Evolutionary conservation across 1,284 basidiomycete species (phyloP).

Genomic region (Athelia psychrophila): DNA sequence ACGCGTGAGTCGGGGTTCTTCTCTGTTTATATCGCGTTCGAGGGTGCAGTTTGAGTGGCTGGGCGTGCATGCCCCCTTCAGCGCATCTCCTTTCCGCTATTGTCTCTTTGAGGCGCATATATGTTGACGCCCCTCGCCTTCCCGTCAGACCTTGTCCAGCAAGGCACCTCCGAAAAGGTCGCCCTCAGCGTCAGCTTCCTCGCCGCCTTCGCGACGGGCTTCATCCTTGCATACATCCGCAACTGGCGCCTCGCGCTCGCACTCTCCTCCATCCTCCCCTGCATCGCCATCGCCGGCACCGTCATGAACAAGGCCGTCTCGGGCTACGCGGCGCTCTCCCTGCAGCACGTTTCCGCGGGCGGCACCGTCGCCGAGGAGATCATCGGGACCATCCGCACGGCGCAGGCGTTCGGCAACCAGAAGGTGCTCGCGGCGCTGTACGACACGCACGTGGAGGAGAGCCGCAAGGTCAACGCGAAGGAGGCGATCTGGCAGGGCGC

Average conservation of each 20-base stretch:
- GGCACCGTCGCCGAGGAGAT: conserved; percentile 94
- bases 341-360: conserved; percentile 78
- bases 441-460: conserved; percentile 57
- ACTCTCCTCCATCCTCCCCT: conserved; percentile 85
- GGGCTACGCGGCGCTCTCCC: conserved; percentile 65
- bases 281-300: conserved; percentile 76
- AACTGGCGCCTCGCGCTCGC: conserved; percentile 88
- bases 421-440: conserved; percentile 69
- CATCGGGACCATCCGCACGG: conserved; percentile 84
- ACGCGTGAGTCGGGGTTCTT: conserved; percentile 59
- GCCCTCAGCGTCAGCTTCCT: conserved; percentile 63
- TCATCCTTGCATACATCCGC: conserved; percentile 62
- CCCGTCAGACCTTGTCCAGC: conserved; percentile 85
- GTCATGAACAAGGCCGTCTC: conserved; percentile 80
- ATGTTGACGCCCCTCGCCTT: too few species aligned
- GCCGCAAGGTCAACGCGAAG: conserved; percentile 61
- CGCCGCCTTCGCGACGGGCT: conserved; percentile 75
- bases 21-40: neutral
- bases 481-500: conserved; percentile 64
- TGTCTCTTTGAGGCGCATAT: neutral
- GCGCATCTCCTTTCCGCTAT: too few species aligned
- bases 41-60: neutral
- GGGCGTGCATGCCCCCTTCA: neutral
- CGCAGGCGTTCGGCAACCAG: conserved; percentile 92
- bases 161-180: conserved; percentile 89